Base-by-base conservation (phyloP, 108 stramenopile species). In the Seminavis robusta region DNA sequence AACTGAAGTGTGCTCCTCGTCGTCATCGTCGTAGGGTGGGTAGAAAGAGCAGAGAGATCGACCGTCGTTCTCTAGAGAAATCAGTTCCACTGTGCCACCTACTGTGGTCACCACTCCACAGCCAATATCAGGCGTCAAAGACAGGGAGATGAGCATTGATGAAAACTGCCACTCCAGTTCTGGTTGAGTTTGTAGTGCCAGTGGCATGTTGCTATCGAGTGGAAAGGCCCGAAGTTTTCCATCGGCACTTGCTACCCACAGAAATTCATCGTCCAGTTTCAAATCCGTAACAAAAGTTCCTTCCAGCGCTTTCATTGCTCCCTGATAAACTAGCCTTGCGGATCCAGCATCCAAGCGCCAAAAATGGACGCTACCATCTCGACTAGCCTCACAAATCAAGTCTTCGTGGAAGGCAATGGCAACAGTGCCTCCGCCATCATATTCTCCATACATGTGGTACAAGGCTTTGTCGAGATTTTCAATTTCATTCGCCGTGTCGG, bases 341-440 rank as follows among this genome's bases (percentile, higher is more conserved):
- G 52, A 33, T 17, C 27, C 23, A 21, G 49, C 17, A 53, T 67
- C 59, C 4, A 53, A 21, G 17, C 61, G 24, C 52, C 53, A 61
- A 4, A 62, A 16, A 23, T 60, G 32, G 2, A 62, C 67, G 3
- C 60, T 28, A 5, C 67, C 67, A 17, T 33, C 15, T 16, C 67
- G 50, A n/a, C 29, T 33, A 9, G 59, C 59, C 19, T 33, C 16
- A 33, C 60, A 61, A 39, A 69, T 56, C 15, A 55, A 25, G 20
- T 51, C 29, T 9, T 53, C 52, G 7, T 26, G 19, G 25, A 69
- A 50, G 20, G 61, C 52, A 15, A 69, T 54, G 4, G 59, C 31
- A 4, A 69, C 1, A 13, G 67, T 61, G 1, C 67, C 67, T 7
- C 67, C 67, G 19, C 67, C 67, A 48, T 69, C 67, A 26, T 36